Evolutionary conservation across 306 rosid genomes (phyloP).

Genomic region (Dalbergia cochinchinensis): DNA sequence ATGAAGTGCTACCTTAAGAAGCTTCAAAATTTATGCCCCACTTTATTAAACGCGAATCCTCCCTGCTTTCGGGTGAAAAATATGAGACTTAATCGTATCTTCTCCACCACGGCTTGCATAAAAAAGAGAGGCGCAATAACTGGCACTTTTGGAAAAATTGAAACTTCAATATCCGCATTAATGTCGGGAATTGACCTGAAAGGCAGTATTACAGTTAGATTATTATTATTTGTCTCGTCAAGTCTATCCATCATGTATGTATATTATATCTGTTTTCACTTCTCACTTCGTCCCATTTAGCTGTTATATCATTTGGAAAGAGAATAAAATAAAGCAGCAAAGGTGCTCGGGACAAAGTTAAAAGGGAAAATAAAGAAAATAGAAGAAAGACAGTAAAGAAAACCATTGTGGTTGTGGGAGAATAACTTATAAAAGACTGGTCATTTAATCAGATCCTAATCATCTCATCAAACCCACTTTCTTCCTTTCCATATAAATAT

Average conservation of each 20-base stretch:
- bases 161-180: background rate
- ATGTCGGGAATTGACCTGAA: background rate
- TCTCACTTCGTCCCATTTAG: conserved; percentile 21
- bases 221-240: background rate
- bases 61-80: too few species aligned
- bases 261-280: background rate
- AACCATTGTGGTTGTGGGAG: background rate
- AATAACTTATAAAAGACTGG: background rate
- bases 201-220: background rate
- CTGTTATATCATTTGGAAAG: conserved; percentile 22
- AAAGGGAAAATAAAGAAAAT: too few species aligned
- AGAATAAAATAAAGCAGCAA: conserved; percentile 28
- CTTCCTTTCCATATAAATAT: too few species aligned
- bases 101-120: too few species aligned
- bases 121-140: background rate
- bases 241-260: background rate
- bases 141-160: background rate
- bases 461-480: too few species aligned
- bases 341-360: background rate
- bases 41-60: too few species aligned
- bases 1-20: too few species aligned
- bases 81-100: too few species aligned
- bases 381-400: background rate
- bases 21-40: too few species aligned
- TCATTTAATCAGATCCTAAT: background rate